Base-by-base conservation (phyloP, 1,139 yeast species). In the Dujonia santamariae region DNA sequence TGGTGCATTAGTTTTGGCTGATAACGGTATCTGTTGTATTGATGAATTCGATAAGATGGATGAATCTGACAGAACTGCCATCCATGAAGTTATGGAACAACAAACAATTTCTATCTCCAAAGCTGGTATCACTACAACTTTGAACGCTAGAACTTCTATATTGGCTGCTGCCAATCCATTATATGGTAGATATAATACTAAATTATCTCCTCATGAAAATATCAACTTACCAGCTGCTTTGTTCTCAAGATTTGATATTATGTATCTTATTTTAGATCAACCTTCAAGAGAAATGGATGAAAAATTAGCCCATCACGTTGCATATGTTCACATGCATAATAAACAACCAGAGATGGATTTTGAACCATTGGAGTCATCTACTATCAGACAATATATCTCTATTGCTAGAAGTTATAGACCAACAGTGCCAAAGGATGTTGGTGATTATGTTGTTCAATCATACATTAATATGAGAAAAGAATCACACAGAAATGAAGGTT, bases 41-140 rank as follows among this genome's bases (percentile, higher is more conserved):
- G 99, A 92, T 76, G 99, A 92, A 67, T 92, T 92, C 56, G 99
- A 92, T 63, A 92, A 92, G 66, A 94, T 94, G 99, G 97, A 90
- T 56, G 99, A 94, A 58, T 65, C 76, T 41, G 98, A 94, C 61
- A 75, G 99, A 56, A 92, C 98, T 0, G 97, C 98, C 4, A 94
- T 94, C 54, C 98, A 92, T 61, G 98, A 92, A 69, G 99, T 94
- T 29, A 94, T 94, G 99, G 99, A 94, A 67, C 99, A 94, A 59
- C 98, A 94, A 62, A 94, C 98, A 2, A 92, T 94, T 43, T 86
- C 96, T 20, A 94, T 94, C 41, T 85, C 97, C 31, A 94, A 94
- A 60, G 99, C 98, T 3, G 99, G 99, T 47, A 92, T 94, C 48
- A 86, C 95, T 45, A 94, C 99, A 6, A 88, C 97, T 1, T 70